These are phyloP conservation scores for Hemisphaericaspora xylofermentans DNA, from an alignment of 1,139 yeast genomes.

Conservation along the genomic window DNA sequence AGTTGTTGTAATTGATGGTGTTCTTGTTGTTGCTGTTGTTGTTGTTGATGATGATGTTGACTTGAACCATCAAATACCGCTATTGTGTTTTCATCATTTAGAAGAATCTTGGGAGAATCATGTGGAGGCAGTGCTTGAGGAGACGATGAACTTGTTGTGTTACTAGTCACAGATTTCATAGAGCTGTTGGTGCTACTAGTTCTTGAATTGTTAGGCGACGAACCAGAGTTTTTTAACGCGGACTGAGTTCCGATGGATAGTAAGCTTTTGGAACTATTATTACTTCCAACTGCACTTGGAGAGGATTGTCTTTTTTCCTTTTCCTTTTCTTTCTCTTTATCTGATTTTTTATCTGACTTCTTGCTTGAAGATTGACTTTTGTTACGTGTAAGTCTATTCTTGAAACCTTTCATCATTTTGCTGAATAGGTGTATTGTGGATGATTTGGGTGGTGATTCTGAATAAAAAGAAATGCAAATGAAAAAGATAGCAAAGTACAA, in stretches of 20 bases:
- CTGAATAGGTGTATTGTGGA: no score
- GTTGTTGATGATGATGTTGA: conserved; percentile 13
- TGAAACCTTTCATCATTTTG: conserved; percentile 54
- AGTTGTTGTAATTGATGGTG: background rate
- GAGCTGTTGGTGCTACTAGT: conserved; percentile 33
- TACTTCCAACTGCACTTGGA: conserved; percentile 10
- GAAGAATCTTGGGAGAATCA: conserved; percentile 31
- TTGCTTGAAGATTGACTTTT: conserved; percentile 40
- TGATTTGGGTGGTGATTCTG: no score
- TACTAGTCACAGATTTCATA: conserved; percentile 22
- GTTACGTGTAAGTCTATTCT: conserved; percentile 48
- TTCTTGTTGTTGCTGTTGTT: conserved; percentile 2
- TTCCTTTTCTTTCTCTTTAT: conserved; percentile 21
- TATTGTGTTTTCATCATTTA: conserved; percentile 17
- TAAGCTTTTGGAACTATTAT: conserved; percentile 29
- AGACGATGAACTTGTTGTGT: conserved; percentile 15
- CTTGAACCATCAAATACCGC: conserved; percentile 4
- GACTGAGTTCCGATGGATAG: conserved; percentile 17
- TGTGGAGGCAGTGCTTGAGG: conserved; percentile 17
- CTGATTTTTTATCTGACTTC: conserved; percentile 34
- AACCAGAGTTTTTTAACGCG: conserved; percentile 28
- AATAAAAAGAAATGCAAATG: no score
- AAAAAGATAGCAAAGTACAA: no score
- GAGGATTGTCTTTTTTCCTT: conserved; percentile 15
- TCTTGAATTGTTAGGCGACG: conserved; percentile 21